Base-by-base conservation (phyloP, 495 filamentous ascomycete species). In the Penicillium diatomitis region DNA sequence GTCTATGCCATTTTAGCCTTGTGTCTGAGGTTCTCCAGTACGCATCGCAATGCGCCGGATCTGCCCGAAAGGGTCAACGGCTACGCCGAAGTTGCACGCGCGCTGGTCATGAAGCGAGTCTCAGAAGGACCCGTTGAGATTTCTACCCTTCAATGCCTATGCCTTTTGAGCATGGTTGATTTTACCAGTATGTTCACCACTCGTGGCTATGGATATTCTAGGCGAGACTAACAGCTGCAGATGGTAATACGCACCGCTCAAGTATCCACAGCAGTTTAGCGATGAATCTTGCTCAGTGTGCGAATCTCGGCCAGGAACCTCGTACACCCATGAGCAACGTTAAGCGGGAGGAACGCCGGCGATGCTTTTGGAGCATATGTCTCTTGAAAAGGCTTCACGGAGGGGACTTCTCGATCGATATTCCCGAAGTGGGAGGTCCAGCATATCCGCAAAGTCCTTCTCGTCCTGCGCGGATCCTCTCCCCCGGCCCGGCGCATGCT, bases 301-400 rank as follows among this genome's bases (percentile, higher is more conserved):
- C 70, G 27, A 68, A 69, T 48, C 56, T 76, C 6, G 67, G 58
- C 4, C 54, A 53, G 3, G 71, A 73, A 50, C 49, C 64, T 11
- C 55, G 62, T 8, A 27, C 49, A 3, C 9, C 42, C 6, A 46
- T 60, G 8, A 59, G 54, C 20, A 43, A 37, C 2, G 39, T 57
- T 5, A 38, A 53, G 7, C 67, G 62, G 6, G 72, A 74, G 49
- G 72, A 76, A 43, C 64, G 72, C 27, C 51, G 71, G 35, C 59
- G 72, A 29, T 76, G 72, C 41, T 76, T 73, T 33, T 76, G 72
- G 72, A 71, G 71, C 27, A 67, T 76, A 11, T 76, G 63, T 49
- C 61, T 76, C 6, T 58, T 76, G 30, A 74, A 71, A 38, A 57
- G 67, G 20, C 61, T 76, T 2, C 72, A 76, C 30, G 71, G 70